Evolutionary conservation across 1,284 basidiomycete genomes (phyloP).

Genomic region (Marasmius fiardii): DNA sequence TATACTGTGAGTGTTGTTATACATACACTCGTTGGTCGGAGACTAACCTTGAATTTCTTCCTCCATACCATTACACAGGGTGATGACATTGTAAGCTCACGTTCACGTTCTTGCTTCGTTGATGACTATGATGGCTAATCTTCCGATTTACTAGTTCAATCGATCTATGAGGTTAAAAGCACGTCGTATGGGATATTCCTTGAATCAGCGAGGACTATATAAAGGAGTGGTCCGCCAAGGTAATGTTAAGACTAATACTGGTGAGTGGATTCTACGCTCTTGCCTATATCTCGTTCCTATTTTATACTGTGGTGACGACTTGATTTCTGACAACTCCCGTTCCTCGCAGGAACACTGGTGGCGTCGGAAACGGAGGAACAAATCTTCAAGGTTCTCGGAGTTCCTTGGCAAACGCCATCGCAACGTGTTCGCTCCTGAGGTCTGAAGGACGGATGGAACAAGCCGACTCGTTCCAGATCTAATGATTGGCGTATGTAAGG

Average conservation of each 20-base stretch:
- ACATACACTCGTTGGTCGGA: neutral
- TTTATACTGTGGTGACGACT: too few relatives aligned
- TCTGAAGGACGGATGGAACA: neutral
- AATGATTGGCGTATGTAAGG: too few relatives aligned
- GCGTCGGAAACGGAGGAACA: conserved; percentile 83
- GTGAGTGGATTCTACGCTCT: conserved; percentile 37
- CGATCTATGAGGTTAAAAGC: conserved; percentile 85
- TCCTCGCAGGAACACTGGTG: conserved; percentile 66
- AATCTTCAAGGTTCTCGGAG: conserved; percentile 73
- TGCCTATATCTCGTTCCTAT: too few relatives aligned
- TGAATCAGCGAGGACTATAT: conserved; percentile 85
- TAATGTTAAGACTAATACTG: conserved; percentile 60
- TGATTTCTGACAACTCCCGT: too few relatives aligned
- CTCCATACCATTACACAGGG: conserved; percentile 44
- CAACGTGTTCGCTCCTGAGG: conserved; percentile 46
- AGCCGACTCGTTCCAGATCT: too few relatives aligned
- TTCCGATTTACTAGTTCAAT: conserved; percentile 88
- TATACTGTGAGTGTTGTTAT: conserved; percentile 64
- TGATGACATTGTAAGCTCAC: conserved; percentile 70
- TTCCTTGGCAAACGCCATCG: conserved; percentile 79
- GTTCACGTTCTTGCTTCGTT: neutral
- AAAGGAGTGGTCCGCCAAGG: conserved; percentile 63
- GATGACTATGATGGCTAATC: neutral
- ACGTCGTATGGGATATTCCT: conserved; percentile 73
- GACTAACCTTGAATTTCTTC: neutral